Base-by-base conservation (phyloP, 768 basidiomycete species). In the Agaricus sinodeliciosus region DNA sequence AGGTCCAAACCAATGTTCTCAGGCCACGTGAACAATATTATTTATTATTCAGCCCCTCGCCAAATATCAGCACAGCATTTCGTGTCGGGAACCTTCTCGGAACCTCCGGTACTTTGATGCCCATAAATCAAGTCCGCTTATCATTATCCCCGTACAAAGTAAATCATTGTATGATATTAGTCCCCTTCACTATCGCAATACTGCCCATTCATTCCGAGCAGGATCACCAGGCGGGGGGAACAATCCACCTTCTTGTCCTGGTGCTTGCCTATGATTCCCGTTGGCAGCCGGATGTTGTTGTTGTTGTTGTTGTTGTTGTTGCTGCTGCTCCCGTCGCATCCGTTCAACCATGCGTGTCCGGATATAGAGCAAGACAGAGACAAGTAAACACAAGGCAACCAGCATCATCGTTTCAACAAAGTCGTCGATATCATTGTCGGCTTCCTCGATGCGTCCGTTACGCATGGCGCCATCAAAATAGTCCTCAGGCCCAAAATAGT, bases 391-490 rank as follows among this genome's bases (percentile, higher is more conserved):
- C 25, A 95, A 71, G 39, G 80, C 66, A 3, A 94, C 77, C 40
- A 94, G 75, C 36, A 93, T 65, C 70, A 90, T 77, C 22, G 88
- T 94, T 72, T 94, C 93, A 28, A 70, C 71, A 52, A 90, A 82
- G 59, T 91, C 89, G 55, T 90, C 82, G 13, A 64, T 66, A 1
- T 79, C 81, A 41, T 54, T 27, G 26, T 18, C 31, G n/a, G 75
- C 80, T 16, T 86, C 82, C 13, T 80, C 83, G 12, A 82, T 76
- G 46, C 77, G 69, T 3, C 78, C 76, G 12, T 80, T 79, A 19
- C 84, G 77, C 57, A 81, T 54, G 4, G 80, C 77, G 2, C 74
- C 85, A 26, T 90, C 88, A 59, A 84, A 86, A 66, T 90, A 90
- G 61, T 91, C 90, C 43, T 94, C 91, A 0, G 88, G 84, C 7